Conservation (phyloP, 2,329 filamentous ascomycete genomes). For the Aspergillus novoparasiticus region DNA sequence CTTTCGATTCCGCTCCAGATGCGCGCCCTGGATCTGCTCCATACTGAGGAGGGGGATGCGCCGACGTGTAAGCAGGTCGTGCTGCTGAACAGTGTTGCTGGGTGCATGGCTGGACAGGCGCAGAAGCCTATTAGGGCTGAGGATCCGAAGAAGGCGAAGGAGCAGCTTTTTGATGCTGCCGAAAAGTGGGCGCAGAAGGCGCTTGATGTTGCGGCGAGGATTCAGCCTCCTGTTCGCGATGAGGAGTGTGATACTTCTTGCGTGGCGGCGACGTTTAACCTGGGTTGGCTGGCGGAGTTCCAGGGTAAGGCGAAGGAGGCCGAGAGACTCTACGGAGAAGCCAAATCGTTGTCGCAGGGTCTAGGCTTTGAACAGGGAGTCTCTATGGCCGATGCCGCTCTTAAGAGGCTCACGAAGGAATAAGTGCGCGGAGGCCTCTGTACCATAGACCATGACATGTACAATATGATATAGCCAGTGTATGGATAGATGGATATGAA, state of each 20-base stretch:
- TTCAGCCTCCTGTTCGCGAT: slow-evolving; percentile 67
- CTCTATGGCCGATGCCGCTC: slow-evolving; percentile 30
- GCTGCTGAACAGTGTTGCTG: slow-evolving; percentile 61
- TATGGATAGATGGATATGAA: not conserved
- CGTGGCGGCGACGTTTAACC: slow-evolving; percentile 79
- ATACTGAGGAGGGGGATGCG: slow-evolving; percentile 43
- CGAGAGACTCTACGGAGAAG: slow-evolving; percentile 68
- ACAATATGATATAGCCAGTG: slow-evolving; percentile 2
- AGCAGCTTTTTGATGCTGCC: slow-evolving; percentile 68
- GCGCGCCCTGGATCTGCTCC: slow-evolving; percentile 74
- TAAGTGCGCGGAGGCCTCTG: slow-evolving; percentile 8
- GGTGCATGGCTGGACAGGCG: slow-evolving; percentile 49
- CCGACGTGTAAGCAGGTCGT: slow-evolving; percentile 76
- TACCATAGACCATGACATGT: not conserved
- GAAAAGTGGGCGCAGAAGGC: slow-evolving; percentile 80
- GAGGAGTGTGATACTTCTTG: slow-evolving; percentile 84
- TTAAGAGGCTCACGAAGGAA: slow-evolving; percentile 34
- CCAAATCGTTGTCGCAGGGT: slow-evolving; percentile 59
- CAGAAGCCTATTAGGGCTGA: slow-evolving; percentile 32
- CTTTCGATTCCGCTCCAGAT: slow-evolving; percentile 84
- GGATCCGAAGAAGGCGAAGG: slow-evolving; percentile 53
- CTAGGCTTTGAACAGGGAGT: slow-evolving; percentile 44
- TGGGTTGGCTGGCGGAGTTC: slow-evolving; percentile 82
- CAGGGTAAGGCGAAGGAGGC: slow-evolving; percentile 67
- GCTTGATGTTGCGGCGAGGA: slow-evolving; percentile 65